phyloP scores from a whole-genome alignment of 2,329 filamentous ascomycete genomes.

The Xylariaceae sp. region DNA sequence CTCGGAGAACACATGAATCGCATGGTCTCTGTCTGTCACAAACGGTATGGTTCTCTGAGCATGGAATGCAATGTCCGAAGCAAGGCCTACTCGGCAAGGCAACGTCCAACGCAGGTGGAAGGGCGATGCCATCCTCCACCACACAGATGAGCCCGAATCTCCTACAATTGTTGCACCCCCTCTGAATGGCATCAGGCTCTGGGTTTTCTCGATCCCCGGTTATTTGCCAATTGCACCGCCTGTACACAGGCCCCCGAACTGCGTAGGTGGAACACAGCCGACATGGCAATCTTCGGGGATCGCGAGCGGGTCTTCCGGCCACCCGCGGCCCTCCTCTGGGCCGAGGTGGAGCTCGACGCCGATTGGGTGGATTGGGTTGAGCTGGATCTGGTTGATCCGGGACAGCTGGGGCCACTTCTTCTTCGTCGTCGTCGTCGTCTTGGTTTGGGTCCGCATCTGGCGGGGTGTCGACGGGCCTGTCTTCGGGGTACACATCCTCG shows the following conservation, averaged over 20 bases:
- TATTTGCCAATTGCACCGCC: not conserved
- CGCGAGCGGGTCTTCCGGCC: not conserved
- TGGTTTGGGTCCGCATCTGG: no score
- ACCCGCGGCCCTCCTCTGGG: not conserved
- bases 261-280: not conserved
- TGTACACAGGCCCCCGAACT: not conserved
- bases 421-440: no score
- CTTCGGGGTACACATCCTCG: not conserved
- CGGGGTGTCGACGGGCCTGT: no score
- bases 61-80: not conserved
- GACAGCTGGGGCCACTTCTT: no score
- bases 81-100: not conserved
- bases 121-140: not conserved
- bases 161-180: not conserved
- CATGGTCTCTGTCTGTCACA: slow-evolving; percentile 8
- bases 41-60: not conserved
- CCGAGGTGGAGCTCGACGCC: not conserved
- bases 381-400: no score
- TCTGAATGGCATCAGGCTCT: not conserved
- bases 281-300: not conserved
- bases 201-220: not conserved
- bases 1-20: not conserved
- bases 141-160: slow-evolving; percentile 4
- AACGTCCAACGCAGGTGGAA: not conserved
- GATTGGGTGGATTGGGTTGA: not conserved